phyloP scores from a whole-genome alignment of 2,329 filamentous ascomycete genomes.

The Chaetomium sp. region DNA sequence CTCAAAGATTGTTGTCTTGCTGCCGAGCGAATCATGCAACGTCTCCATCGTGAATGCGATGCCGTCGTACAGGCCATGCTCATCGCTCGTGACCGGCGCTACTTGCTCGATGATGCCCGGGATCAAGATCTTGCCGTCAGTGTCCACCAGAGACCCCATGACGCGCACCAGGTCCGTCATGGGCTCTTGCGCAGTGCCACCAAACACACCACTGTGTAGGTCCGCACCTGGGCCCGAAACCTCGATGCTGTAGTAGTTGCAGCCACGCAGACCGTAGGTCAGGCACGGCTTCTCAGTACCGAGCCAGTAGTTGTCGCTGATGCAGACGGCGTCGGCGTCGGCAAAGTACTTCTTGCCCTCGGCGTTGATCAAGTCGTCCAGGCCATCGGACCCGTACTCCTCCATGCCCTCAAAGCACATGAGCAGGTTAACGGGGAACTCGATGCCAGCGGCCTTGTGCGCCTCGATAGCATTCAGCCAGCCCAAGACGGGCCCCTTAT shows the following conservation, averaged over 20 bases:
- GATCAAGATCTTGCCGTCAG: constrained; percentile 86
- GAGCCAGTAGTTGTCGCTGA: constrained; percentile 99
- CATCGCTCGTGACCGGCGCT: constrained; percentile 77
- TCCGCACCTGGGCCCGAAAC: constrained; percentile 88
- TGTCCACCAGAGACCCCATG: constrained; percentile 78
- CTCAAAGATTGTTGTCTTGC: constrained; percentile 75
- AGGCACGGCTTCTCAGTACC: constrained; percentile 97
- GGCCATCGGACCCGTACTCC: constrained; percentile 92
- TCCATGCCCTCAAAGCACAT: constrained; percentile 99
- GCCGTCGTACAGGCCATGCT: constrained; percentile 77
- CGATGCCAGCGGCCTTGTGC: constrained; percentile 88
- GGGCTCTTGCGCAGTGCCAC: constrained; percentile 91
- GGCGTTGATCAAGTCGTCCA: constrained; percentile 87
- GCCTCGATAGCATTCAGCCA: constrained; percentile 98
- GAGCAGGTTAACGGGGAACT: constrained; percentile 93
- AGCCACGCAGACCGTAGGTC: constrained; percentile 92
- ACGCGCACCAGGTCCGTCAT: constrained; percentile 93
- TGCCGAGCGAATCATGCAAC: constrained; percentile 84
- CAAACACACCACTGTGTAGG: constrained; percentile 94
- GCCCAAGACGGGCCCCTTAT: constrained; percentile 94
- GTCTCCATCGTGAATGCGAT: constrained; percentile 97
- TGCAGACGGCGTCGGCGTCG: constrained; percentile 92
- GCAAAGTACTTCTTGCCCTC: constrained; percentile 95
- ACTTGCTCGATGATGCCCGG: constrained; percentile 93
- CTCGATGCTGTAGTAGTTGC: constrained; percentile 95